A percentile compares a stretch with the other conserved stretches of the same genome.
Evolutionary conservation across 257 asterid species (phyloP).

Genomic region (Verbena officinalis): DNA sequence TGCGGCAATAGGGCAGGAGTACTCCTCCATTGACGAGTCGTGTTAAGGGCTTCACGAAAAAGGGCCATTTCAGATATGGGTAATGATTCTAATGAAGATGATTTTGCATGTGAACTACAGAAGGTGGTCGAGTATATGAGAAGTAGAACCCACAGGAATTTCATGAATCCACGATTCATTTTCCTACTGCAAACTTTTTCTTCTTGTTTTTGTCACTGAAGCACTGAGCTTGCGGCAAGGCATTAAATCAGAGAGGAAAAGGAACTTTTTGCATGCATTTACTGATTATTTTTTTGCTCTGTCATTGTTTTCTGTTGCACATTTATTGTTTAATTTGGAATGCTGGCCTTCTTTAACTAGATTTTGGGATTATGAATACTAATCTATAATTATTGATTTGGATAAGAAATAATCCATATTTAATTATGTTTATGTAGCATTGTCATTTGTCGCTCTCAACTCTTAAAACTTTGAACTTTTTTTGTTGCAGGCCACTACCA

Average conservation of each 20-base stretch:
- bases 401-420: background rate
- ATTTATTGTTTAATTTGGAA: background rate
- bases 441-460: no score
- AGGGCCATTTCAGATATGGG: background rate
- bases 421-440: no score
- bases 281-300: background rate
- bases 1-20: conserved; percentile 7
- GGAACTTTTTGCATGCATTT: background rate
- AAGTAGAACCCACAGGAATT: conserved; percentile 22
- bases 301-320: background rate
- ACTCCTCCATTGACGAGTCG: conserved; percentile 24
- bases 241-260: background rate
- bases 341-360: background rate
- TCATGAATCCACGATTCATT: conserved; percentile 29
- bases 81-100: background rate
- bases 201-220: no score
- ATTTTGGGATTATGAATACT: background rate
- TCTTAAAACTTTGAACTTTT: no score
- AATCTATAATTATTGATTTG: no score
- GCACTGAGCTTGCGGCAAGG: no score
- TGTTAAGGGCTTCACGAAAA: conserved; percentile 28
- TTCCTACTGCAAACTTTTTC: no score
- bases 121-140: conserved; percentile 26
- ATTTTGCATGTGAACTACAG: conserved; percentile 43
- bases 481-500: background rate